Percentiles rank a stretch among this genome's conserved stretches.
Conservation (phyloP, 2,329 filamentous ascomycete genomes). For the Aspergillus versicolor region DNA sequence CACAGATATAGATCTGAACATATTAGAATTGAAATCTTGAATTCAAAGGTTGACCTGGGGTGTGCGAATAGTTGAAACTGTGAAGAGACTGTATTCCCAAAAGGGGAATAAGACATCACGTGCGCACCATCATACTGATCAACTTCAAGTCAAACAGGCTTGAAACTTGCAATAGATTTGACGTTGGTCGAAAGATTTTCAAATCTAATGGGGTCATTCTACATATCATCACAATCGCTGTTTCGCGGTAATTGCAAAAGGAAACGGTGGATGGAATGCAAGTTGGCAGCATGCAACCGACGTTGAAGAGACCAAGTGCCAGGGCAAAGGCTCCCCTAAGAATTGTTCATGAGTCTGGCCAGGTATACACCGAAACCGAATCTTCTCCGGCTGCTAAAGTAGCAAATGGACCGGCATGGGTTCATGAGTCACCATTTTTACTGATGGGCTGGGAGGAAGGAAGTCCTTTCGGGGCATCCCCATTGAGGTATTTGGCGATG, state of each 20-base stretch:
- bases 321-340: neutral
- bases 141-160: neutral
- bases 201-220: neutral
- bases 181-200: neutral
- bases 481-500: conserved; percentile 37
- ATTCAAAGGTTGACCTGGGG: neutral
- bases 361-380: conserved; percentile 16
- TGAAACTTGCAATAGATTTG: neutral
- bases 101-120: neutral
- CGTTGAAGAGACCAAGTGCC: neutral
- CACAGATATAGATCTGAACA: neutral
- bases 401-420: conserved; percentile 34
- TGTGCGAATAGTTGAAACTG: neutral
- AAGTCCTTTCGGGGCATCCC: conserved; percentile 28
- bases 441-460: conserved; percentile 26
- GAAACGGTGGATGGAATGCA: neutral
- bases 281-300: neutral
- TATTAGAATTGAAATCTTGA: neutral
- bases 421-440: conserved; percentile 39
- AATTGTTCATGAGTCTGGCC: conserved; percentile 14
- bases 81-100: neutral
- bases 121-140: neutral
- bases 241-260: neutral
- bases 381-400: conserved; percentile 1
- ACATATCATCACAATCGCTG: neutral